phyloP scores from a whole-genome alignment of 1,284 basidiomycete species.

The Naganishia liquefaciens region DNA sequence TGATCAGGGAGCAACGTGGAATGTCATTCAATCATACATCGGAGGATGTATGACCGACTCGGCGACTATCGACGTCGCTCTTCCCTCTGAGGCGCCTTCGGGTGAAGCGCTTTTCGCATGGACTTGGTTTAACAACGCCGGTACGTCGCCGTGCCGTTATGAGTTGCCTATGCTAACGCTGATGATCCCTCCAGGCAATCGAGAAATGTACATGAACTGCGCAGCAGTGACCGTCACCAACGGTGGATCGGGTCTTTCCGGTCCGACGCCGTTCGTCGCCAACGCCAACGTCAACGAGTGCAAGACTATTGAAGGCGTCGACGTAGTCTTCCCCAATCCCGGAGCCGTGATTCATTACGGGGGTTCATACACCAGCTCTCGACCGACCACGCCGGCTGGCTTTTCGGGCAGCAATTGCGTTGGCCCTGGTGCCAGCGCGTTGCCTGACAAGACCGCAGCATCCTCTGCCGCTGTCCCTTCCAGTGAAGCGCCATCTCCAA shows the following conservation, averaged over 20 bases:
- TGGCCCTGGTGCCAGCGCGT: slow-evolving; percentile 30
- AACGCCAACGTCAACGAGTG: slow-evolving; percentile 51
- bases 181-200: slow-evolving; percentile 42
- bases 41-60: slow-evolving; percentile 51
- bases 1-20: slow-evolving; percentile 53
- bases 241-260: slow-evolving; percentile 42
- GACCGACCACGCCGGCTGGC: slow-evolving; percentile 31
- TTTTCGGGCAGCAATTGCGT: slow-evolving; percentile 35
- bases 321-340: slow-evolving; percentile 49
- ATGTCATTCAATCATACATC: slow-evolving; percentile 49
- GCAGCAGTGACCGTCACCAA: slow-evolving; percentile 51
- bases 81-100: slow-evolving; percentile 49
- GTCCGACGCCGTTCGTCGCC: slow-evolving; percentile 52
- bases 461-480: slow-evolving; percentile 32
- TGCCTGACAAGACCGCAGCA: not conserved
- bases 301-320: slow-evolving; percentile 43
- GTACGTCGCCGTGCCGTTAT: too few relatives aligned
- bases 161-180: not conserved
- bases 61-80: slow-evolving; percentile 42
- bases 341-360: slow-evolving; percentile 44
- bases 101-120: slow-evolving; percentile 55
- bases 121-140: slow-evolving; percentile 54
- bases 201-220: slow-evolving; percentile 54
- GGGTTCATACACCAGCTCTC: slow-evolving; percentile 37
- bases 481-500: slow-evolving; percentile 50